Conservation (phyloP, 1,284 basidiomycete genomes). For the Bjerkandera adusta region DNA sequence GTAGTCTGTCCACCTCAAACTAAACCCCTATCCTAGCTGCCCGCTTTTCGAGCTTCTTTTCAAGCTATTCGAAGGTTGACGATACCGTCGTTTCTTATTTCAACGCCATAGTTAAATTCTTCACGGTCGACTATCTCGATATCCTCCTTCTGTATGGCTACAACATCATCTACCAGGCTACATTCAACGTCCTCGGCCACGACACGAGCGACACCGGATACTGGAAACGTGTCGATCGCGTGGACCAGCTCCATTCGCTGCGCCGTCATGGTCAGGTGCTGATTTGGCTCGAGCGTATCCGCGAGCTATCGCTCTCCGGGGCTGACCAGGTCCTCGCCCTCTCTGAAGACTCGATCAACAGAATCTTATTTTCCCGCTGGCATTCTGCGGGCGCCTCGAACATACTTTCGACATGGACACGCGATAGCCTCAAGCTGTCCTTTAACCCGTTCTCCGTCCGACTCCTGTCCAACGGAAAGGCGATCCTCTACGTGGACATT, state of each 20-base stretch:
- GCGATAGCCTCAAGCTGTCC: conserved; percentile 3
- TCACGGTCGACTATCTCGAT: conserved; percentile 7
- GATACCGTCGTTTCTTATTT: neutral
- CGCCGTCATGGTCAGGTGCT: conserved; percentile 5
- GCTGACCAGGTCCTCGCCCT: conserved; percentile 33
- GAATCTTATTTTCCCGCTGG: conserved; percentile 25
- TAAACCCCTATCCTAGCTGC: conserved; percentile 1
- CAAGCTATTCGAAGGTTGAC: neutral
- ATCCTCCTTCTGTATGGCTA: conserved; percentile 2
- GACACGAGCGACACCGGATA: neutral
- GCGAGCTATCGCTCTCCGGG: conserved; percentile 23
- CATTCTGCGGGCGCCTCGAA: conserved; percentile 1
- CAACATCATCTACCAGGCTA: conserved; percentile 5
- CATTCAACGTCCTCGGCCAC: neutral
- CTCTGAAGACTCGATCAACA: conserved; percentile 30
- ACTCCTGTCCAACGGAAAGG: conserved; percentile 10
- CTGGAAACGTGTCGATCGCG: conserved; percentile 5
- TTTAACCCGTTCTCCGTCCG: conserved; percentile 9
- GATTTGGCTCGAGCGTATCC: conserved; percentile 23
- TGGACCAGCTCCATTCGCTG: neutral
- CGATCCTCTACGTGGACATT: conserved; percentile 7
- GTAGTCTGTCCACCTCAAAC: neutral
- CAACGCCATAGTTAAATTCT: conserved; percentile 6
- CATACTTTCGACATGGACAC: conserved; percentile 4
- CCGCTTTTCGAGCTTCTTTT: conserved; percentile 4